Conservation (phyloP, 768 basidiomycete genomes). For the Leccinum rimulosum region DNA sequence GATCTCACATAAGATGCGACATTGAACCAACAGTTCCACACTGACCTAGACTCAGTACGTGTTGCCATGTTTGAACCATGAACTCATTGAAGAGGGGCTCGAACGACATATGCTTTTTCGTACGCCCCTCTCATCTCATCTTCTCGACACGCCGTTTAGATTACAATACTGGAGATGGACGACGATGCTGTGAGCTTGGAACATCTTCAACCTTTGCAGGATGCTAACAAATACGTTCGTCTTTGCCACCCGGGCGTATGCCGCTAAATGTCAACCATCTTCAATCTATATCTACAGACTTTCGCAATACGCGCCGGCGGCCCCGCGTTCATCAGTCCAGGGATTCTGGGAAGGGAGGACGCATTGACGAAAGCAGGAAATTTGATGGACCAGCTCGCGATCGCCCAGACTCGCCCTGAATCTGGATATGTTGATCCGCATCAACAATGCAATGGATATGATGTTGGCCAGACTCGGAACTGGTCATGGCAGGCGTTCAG, state of each 20-base stretch:
- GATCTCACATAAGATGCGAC: too few relatives aligned
- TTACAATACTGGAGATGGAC: too few relatives aligned
- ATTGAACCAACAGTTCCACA: too few relatives aligned
- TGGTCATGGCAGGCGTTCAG: constrained; percentile 25
- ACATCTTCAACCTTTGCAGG: constrained; percentile 31
- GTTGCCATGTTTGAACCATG: too few relatives aligned
- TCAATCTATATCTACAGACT: constrained; percentile 40
- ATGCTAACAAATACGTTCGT: constrained; percentile 24
- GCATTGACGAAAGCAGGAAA: constrained; percentile 10
- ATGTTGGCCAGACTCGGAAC: constrained; percentile 27
- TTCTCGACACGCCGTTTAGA: too few relatives aligned
- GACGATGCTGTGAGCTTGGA: constrained; percentile 12
- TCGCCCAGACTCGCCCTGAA: constrained; percentile 30
- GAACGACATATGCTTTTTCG: too few relatives aligned
- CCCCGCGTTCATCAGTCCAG: not conserved
- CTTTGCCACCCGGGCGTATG: constrained; percentile 41
- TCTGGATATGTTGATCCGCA: constrained; percentile 36
- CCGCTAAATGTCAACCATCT: constrained; percentile 31
- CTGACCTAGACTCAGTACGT: too few relatives aligned
- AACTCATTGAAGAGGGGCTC: too few relatives aligned
- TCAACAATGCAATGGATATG: constrained; percentile 38
- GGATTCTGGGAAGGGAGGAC: not conserved
- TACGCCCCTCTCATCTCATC: too few relatives aligned
- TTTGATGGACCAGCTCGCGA: constrained; percentile 44
- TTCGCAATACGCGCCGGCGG: constrained; percentile 15